Base-by-base conservation (phyloP, 169 alveolate genomes). In the Cryptosporidium meleagridis region DNA sequence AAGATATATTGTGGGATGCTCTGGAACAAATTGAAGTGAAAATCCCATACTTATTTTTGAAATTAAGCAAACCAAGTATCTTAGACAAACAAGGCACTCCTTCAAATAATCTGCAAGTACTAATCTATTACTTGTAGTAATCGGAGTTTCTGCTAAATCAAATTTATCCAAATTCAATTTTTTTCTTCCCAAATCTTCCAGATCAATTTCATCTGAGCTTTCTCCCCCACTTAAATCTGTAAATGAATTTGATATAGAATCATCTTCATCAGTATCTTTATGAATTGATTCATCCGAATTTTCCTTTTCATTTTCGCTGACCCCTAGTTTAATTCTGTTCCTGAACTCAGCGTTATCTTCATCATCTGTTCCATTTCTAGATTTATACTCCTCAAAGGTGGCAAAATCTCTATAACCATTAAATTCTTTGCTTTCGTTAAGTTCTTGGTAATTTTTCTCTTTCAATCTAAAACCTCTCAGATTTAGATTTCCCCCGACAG, bases 81-180 rank as follows among this genome's bases (percentile, higher is more conserved):
- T 80, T 8, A 80, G 75, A 14, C 75, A 80, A 44, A 80, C 70
- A 41, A 80, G 48, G 68, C 89, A 80, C 45, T 80, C 89, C 45
- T 41, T 39, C 70, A 61, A 29, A 37, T 26, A 26, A 10, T 80
- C 75, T 3, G 23, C 29, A 35, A 44, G 6, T 16, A 80, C 23
- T 21, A 73, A 62, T 65, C 52, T 45, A 26, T 31, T 41, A 9
- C 31, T 73, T 39, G 31, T 21, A 39, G 3, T 23, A 70, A 39
- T 52, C 1, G 35, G 35, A 23, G 35, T n/a, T 21, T 55, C 37
- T n/a, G 12, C 16, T 55, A 23, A 16, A 55, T 55, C 67, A 2
- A n/a, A 55, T 23, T n/a, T 55, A 55, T 21, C 12, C 37, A 55
- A 55, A 55, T 7, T 48, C 21, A 7, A 12, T 48, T 48, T 14